Evolutionary conservation across 2,329 filamentous ascomycete species (phyloP).

Genomic region (Chrysoporthe deuterocubensis): DNA sequence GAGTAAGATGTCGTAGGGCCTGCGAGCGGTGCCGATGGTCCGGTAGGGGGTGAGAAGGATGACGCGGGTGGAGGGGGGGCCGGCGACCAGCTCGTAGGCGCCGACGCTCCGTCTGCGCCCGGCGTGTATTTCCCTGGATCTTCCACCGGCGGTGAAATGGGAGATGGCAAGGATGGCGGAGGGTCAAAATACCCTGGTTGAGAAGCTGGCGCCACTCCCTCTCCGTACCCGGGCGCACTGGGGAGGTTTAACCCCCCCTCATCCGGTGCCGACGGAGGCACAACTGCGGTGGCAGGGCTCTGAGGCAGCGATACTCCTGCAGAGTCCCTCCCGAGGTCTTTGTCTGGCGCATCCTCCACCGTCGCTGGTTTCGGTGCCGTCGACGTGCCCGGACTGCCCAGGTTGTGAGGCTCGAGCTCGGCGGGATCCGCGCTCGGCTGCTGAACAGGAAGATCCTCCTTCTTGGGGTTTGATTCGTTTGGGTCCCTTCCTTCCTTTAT

Average conservation of each 20-base stretch:
- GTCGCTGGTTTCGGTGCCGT: slow-evolving; percentile 45
- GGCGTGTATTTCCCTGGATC: slow-evolving; percentile 34
- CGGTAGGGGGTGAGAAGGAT: slow-evolving; percentile 36
- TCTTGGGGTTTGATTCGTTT: slow-evolving; percentile 84
- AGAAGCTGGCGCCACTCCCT: slow-evolving; percentile 21
- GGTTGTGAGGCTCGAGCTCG: slow-evolving; percentile 66
- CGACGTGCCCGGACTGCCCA: slow-evolving; percentile 41
- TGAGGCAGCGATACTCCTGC: slow-evolving; percentile 41
- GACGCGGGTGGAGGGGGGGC: slow-evolving; percentile 39
- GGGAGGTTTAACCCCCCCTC: slow-evolving; percentile 36
- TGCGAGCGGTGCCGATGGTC: slow-evolving; percentile 33
- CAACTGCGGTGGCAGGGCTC: slow-evolving; percentile 41
- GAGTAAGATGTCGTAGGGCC: slow-evolving; percentile 29
- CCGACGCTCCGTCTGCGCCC: slow-evolving; percentile 32
- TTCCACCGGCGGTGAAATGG: slow-evolving; percentile 37
- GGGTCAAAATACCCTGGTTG: slow-evolving; percentile 28
- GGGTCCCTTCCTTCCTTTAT: slow-evolving; percentile 90
- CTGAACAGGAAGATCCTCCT: slow-evolving; percentile 54
- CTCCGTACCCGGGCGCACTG: slow-evolving; percentile 34
- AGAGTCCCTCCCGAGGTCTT: slow-evolving; percentile 40
- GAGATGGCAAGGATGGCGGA: slow-evolving; percentile 32
- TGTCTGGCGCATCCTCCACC: slow-evolving; percentile 59
- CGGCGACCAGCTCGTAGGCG: slow-evolving; percentile 32
- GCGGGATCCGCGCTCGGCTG: slow-evolving; percentile 59
- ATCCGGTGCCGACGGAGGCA: slow-evolving; percentile 32